Evolutionary conservation across 495 filamentous ascomycete species (phyloP).

Genomic region (Antarctomyces pellizariae): DNA sequence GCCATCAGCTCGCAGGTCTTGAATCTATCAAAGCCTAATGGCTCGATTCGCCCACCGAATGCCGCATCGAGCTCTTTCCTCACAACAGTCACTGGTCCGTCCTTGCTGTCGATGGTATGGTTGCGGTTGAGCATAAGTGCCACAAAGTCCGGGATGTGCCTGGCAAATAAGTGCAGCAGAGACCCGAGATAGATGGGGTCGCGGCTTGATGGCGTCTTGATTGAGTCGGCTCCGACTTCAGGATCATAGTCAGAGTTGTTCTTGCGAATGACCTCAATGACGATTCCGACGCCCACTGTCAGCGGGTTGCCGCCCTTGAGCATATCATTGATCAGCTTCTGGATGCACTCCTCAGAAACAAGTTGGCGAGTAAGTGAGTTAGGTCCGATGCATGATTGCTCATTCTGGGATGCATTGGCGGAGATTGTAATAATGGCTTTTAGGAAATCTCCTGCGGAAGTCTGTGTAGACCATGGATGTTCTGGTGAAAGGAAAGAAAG

Average conservation of each 20-base stretch:
- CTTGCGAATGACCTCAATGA: constrained; percentile 97
- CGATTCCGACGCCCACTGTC: constrained; percentile 88
- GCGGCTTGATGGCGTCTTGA: constrained; percentile 52
- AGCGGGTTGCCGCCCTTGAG: constrained; percentile 80
- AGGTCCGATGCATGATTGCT: constrained; percentile 91
- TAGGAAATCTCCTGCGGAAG: constrained; percentile 89
- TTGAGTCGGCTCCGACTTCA: constrained; percentile 55
- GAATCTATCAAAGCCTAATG: constrained; percentile 90
- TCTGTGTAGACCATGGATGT: constrained; percentile 68
- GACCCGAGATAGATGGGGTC: constrained; percentile 95
- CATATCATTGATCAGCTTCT: constrained; percentile 72
- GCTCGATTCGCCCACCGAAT: constrained; percentile 79
- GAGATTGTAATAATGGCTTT: constrained; percentile 99
- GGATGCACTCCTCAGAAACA: constrained; percentile 68
- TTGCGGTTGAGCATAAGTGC: constrained; percentile 48
- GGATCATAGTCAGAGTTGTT: constrained; percentile 99
- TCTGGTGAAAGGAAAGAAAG: constrained; percentile 72
- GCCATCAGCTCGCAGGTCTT: constrained; percentile 99
- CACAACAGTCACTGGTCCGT: constrained; percentile 31
- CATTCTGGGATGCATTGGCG: constrained; percentile 91
- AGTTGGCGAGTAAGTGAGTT: constrained; percentile 92
- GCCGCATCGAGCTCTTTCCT: constrained; percentile 53
- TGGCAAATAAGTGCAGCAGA: constrained; percentile 74
- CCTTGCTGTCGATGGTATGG: constrained; percentile 33
- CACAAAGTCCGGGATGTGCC: constrained; percentile 92